These are phyloP conservation scores for Claviceps maximensis DNA, from an alignment of 2,329 filamentous ascomycete genomes.

Conservation along the genomic window DNA sequence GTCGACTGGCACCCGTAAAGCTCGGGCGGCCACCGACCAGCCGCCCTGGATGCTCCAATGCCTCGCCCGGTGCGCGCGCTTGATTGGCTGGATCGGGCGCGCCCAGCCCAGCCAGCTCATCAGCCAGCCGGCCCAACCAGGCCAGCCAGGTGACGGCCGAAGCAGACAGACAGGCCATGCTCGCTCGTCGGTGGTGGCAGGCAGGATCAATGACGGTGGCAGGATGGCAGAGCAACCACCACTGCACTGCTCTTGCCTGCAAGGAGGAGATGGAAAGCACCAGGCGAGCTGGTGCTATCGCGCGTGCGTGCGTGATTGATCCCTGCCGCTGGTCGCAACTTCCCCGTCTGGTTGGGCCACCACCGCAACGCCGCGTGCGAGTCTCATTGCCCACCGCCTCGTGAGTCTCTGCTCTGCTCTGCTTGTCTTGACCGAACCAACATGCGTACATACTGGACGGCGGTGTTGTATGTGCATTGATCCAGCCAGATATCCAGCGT, in stretches of 20 bases:
- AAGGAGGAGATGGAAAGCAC: too few relatives aligned
- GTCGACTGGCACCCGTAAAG: conserved; percentile 5
- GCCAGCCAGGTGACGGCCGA: not conserved
- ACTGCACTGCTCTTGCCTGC: too few relatives aligned
- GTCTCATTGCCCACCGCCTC: not conserved
- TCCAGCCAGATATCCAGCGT: not conserved
- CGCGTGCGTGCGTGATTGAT: too few relatives aligned
- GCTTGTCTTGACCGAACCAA: not conserved
- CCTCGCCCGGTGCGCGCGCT: conserved; percentile 15
- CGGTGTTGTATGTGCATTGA: too few relatives aligned
- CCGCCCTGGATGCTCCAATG: conserved; percentile 11
- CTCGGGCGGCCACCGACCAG: conserved; percentile 7
- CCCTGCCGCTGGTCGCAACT: not conserved
- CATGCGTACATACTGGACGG: too few relatives aligned
- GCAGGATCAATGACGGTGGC: not conserved
- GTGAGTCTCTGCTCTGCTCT: not conserved
- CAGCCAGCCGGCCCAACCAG: conserved; percentile 12
- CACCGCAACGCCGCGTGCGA: too few relatives aligned
- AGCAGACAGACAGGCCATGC: not conserved
- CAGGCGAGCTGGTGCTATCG: too few relatives aligned
- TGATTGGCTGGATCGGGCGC: conserved; percentile 25
- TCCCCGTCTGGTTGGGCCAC: not conserved
- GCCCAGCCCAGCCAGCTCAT: conserved; percentile 29
- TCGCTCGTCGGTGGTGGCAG: too few relatives aligned
- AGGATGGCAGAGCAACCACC: not conserved